These are phyloP conservation scores for Xylaria sp. DNA, from an alignment of 2,329 filamentous ascomycete species.

Conservation along the genomic window DNA sequence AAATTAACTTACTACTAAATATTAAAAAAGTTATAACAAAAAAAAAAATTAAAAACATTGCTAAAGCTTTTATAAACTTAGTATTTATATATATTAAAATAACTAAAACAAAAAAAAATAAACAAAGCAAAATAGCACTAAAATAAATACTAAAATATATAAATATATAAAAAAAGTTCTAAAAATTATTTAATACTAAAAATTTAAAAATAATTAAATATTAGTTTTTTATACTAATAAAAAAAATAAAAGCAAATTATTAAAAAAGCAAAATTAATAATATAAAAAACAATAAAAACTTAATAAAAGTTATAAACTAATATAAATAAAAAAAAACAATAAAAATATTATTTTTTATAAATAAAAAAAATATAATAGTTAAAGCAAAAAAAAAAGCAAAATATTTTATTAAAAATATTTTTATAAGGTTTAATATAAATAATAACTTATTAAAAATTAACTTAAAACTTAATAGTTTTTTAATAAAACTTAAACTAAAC, in stretches of 20 bases:
- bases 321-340: slow-evolving; percentile 7
- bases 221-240: background rate
- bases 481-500: background rate
- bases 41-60: slow-evolving; percentile 2
- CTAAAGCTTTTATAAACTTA: background rate
- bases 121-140: background rate
- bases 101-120: background rate
- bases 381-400: background rate
- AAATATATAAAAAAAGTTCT: background rate
- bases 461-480: background rate
- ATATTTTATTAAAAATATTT: slow-evolving; percentile 15
- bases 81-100: background rate
- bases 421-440: background rate
- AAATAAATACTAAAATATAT: slow-evolving; percentile 3
- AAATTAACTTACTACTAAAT: background rate
- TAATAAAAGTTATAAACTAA: slow-evolving; percentile 3
- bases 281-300: slow-evolving; percentile 4
- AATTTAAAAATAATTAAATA: background rate
- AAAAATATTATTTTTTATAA: slow-evolving; percentile 4
- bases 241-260: background rate
- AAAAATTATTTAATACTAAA: background rate
- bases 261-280: slow-evolving; percentile 10
- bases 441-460: slow-evolving; percentile 6
- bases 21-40: background rate
- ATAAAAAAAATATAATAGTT: slow-evolving; percentile 7